Conservation (phyloP, 75 land plant species). For the Sequoia sempervirens region DNA sequence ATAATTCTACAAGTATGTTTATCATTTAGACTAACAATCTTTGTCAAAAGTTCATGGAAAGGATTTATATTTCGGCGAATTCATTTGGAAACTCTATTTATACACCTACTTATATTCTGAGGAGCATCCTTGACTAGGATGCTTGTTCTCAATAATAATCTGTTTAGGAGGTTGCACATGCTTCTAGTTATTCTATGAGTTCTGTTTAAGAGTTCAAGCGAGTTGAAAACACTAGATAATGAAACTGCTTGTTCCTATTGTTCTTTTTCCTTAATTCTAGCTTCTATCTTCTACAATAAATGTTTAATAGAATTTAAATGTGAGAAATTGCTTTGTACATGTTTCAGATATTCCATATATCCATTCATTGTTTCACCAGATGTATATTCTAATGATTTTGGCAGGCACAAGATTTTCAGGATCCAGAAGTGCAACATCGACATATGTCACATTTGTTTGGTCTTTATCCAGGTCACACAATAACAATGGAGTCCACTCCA, state of each 20-base stretch:
- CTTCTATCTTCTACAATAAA: not conserved
- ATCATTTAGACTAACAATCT: no score
- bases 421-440: constrained; percentile 80
- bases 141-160: no score
- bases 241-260: not conserved
- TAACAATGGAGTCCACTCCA: constrained; percentile 61
- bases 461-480: constrained; percentile 80
- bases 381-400: not conserved
- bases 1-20: no score
- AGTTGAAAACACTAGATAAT: not conserved
- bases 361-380: not conserved
- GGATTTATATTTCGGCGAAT: no score
- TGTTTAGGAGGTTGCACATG: no score
- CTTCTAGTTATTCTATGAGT: not conserved
- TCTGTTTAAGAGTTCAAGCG: not conserved
- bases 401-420: constrained; percentile 80
- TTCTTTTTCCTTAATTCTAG: not conserved
- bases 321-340: not conserved
- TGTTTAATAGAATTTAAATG: not conserved
- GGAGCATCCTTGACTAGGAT: no score
- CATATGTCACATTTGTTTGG: constrained; percentile 95
- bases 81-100: no score
- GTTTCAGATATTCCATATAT: not conserved
- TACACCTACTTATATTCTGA: no score
- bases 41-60: no score